Evolutionary conservation across 2,329 filamentous ascomycete species (phyloP).

Genomic region (Scedosporium aurantiacum): DNA sequence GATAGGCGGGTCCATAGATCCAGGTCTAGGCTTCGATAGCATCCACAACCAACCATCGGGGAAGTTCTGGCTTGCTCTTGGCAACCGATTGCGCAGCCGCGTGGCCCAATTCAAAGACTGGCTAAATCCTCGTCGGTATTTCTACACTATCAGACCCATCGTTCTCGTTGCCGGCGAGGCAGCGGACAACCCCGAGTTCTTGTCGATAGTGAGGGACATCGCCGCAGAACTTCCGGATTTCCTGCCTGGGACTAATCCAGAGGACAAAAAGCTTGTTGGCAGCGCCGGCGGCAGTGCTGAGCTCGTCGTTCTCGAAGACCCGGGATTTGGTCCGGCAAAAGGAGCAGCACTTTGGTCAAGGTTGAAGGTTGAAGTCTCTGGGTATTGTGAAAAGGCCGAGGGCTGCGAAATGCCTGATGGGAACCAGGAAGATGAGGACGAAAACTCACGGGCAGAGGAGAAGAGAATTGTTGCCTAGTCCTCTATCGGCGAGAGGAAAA

Average conservation of each 20-base stretch:
- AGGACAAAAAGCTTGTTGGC: not conserved
- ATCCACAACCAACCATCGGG: not conserved
- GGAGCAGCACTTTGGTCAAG: conserved; percentile 1
- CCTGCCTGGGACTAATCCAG: not conserved
- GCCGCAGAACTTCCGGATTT: not conserved
- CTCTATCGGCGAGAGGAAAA: no score
- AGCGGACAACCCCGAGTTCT: not conserved
- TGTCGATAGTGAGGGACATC: not conserved
- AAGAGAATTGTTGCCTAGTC: not conserved
- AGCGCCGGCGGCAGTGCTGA: not conserved
- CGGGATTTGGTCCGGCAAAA: not conserved
- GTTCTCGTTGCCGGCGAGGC: not conserved
- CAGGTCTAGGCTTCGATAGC: not conserved
- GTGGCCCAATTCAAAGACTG: not conserved
- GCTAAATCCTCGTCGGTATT: not conserved
- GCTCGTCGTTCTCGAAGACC: not conserved
- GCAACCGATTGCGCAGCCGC: not conserved
- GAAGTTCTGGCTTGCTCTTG: not conserved
- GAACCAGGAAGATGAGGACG: not conserved
- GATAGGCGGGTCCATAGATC: not conserved
- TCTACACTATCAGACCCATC: not conserved
- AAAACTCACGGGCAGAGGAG: not conserved
- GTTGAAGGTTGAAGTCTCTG: not conserved
- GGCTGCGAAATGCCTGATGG: not conserved
- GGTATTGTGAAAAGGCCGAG: not conserved